Evolutionary conservation across 2,329 filamentous ascomycete species (phyloP), one percentile per base, ranked within the genome.

Genomic region (Trichoderma atrobrunneum): DNA sequence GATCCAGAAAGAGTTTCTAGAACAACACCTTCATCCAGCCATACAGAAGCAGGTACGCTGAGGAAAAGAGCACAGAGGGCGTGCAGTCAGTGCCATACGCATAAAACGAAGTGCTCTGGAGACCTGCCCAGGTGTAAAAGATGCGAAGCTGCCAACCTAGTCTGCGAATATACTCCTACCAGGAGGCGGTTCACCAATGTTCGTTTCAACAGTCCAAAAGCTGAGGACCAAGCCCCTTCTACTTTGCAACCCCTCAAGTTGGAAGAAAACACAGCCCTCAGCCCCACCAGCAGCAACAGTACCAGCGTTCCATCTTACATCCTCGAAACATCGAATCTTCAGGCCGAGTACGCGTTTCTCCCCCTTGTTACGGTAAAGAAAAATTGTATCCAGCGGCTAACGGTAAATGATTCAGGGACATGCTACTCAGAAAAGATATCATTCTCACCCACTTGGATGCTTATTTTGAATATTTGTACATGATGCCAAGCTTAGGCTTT

Each of bases 81-180:
- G n/a, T 84, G 83, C 74, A 79, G 77, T 28, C 78, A 83, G 66
- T 84, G 83, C 36, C 82, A 84, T 73, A 72, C 78, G 3, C 82
- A 84, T 75, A 84, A 84, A 75, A 84, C 82, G 1, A 84, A 83
- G 72, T 84, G 83, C 72, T 83, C 82, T 1, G 82, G 82, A 24
- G 82, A 84, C 64, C 71, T 82, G 60, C 82, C 82, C 7, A 76
- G 76, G 32, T 84, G 83, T 73, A 79, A 80, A 73, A 77, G 83
- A 69, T 84, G 83, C 73, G 78, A 81, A 60, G 73, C 73, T 2
- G 75, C 76, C 34, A 77, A 78, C 30, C 73, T 84, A n/a, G 63
- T 69, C 18, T 84, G 83, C 76, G 82, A 83, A 73, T 84, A 84
- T 72, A 80, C 78, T 16, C 78, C 80, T 0, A 78, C 80, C 16